Conservation (phyloP, 2,329 filamentous ascomycete species). For the Fusarium papillatum region DNA sequence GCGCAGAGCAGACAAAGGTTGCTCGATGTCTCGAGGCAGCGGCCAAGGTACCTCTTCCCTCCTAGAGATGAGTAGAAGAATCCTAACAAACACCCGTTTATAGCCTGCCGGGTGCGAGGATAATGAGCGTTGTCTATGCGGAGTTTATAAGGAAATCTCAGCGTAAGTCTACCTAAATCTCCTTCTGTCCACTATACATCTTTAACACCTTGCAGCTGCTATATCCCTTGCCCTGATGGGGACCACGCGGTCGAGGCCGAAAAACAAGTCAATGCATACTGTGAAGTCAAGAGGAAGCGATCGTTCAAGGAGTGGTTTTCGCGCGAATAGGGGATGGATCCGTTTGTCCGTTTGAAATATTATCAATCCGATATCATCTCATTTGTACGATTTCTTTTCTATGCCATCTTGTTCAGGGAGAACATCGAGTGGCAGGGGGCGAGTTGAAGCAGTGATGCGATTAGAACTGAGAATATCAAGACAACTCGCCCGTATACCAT, state of each 20-base stretch:
- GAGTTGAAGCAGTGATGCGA: too few relatives aligned
- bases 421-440: too few relatives aligned
- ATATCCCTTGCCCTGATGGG: conserved; percentile 10
- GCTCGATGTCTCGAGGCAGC: conserved; percentile 19
- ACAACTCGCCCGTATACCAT: background rate
- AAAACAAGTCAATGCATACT: conserved; percentile 14
- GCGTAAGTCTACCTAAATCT: background rate
- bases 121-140: conserved; percentile 21
- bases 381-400: background rate
- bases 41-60: background rate
- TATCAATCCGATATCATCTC: background rate
- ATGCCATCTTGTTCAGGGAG: too few relatives aligned
- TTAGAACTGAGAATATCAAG: background rate
- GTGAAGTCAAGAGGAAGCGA: background rate
- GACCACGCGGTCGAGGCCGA: background rate
- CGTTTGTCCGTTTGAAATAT: background rate
- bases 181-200: background rate
- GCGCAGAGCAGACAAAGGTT: background rate
- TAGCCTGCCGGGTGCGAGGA: conserved; percentile 10
- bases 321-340: background rate
- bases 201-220: conserved; percentile 6
- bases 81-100: background rate
- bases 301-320: background rate
- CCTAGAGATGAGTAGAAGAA: rapidly evolving
- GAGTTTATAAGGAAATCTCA: conserved; percentile 25